Evolutionary conservation across 495 filamentous ascomycete genomes (phyloP), one percentile per base, ranked within the genome.

Genomic region (Penicillium goetzii): DNA sequence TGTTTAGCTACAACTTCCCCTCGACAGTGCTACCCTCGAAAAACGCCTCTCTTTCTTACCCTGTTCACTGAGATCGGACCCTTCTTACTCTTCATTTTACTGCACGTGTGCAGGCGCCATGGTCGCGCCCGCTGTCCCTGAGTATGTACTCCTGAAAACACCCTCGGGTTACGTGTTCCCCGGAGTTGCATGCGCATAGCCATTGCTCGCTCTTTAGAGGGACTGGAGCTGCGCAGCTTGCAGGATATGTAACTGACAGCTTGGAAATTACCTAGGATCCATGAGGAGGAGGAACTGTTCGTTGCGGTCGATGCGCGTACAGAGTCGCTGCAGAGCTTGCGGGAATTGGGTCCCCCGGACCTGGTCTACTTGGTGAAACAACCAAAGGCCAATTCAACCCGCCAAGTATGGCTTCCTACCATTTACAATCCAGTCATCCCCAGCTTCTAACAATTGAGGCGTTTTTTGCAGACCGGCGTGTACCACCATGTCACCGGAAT

Each of bases 401-500:
- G 80, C 41, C 81, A 84, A 76, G 81, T 83, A 75, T 55, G 72
- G 63, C 59, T 61, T 11, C 32, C 12, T 40, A 10, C 23, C 19
- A 23, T 26, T 19, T 40, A 28, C 11, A 11, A 12, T 36, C 10
- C 19, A 7, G 26, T 61, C 14, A 0, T 2, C 4, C 21, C 12
- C 40, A 9, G 19, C 4, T 12, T 36, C 49, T 60, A 21, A 67
- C 55, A 55, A 61, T 47, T 33, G 23, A 67, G 28, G 6, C 26
- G 30, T 14, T 59, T 58, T 9, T 47, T 55, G 15, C 68, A 98
- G 92, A 87, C 85, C 65, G 95, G 94, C 28, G 88, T 97, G 55
- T 99, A 99, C 75, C 95, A 99, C 77, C 94, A 98, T 89, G 95
- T 97, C 70, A 97, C 94, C 55, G 95, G 95, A 57, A 89, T 97